Evolutionary conservation across 192 early-diverging fungal species (phyloP), one percentile per base, ranked within the genome.

Genomic region (Mortierella hygrophila): DNA sequence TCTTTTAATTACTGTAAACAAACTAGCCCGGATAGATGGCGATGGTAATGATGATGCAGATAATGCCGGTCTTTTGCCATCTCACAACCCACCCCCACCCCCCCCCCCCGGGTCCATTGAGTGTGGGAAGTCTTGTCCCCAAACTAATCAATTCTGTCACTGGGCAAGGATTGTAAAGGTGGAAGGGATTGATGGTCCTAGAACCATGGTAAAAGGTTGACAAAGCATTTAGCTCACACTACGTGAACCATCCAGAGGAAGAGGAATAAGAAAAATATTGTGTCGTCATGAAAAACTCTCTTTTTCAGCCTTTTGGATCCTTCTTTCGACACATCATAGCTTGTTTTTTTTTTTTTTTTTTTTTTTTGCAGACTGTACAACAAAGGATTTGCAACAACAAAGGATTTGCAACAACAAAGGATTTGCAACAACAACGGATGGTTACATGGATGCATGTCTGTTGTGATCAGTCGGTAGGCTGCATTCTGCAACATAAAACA

Each of bases 151-250:
- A 40, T 40, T 40, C 38, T 40, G 38, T 40, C 38, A 3, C 38
- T 40, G 8, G 8, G 9, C 44, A 46, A 46, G 44, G 44, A 46
- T 46, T 46, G 3, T 46, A 11, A 9, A 7, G 13, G 6, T 9
- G 13, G 13, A 2, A 10, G 44, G 47, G 47, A 20, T 5, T 52
- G 60, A 9, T 26, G 3, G 26, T 32, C 32, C 26, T 26, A 60
- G 55, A 60, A 60, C n/a, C 55, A 60, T 60, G 55, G 55, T 29
- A 60, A 60, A 52, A 52, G 49, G 38, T 52, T 52, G 49, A 60
- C 55, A 60, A 26, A 60, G 55, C n/a, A 60, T 23, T 60, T 40
- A 40, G 26, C 55, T 60, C 55, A 60, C 55, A 26, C 8, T 23
- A 9, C n/a, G n/a, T 29, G 55, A 60, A 60, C n/a, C 7, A 29